Evolutionary conservation across 2,329 filamentous ascomycete genomes (phyloP), one percentile per base, ranked within the genome.

Genomic region (Fusarium musae): DNA sequence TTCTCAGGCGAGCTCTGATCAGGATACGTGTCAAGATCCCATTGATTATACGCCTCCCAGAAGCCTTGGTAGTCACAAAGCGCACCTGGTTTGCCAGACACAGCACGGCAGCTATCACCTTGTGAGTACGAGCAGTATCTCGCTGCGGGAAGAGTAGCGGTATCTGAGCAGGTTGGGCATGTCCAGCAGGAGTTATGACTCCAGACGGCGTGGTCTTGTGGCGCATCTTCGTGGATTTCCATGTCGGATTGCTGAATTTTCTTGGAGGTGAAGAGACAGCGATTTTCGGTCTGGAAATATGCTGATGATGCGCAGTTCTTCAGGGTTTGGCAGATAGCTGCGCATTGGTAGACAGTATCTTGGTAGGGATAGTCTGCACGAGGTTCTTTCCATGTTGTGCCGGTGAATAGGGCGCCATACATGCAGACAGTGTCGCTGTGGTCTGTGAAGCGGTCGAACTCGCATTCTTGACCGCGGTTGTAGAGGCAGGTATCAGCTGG

Each of bases 281-380:
- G 60, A 52, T 71, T 71, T 15, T 66, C 69, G 2, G 36, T 44
- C 6, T n/a, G 19, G 40, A 54, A 71, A 12, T 66, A 71, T 0
- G 39, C 66, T 3, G 61, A 28, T 1, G 69, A 70, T 28, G 56
- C 30, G 2, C 69, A 71, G 28, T 61, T 40, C 15, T 57, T 15
- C 0, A 71, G 28, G 2, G 47, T 61, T 9, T 70, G 34, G 6
- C 69, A 71, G 8, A 71, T 71, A 16, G 66, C 66, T 1, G 36
- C 42, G 23, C 69, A 71, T 32, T 71, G 69, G 17, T 70, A 58
- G 6, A 28, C 19, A 11, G 15, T 30, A 5, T 71, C 56, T 30
- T 71, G 66, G 17, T 40, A 47, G 0, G 69, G 69, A 7, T 66
- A 71, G 4, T 70, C 61, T 21, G 39, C 9, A 6, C 69, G 69